Base-by-base conservation (phyloP, 2,329 filamentous ascomycete genomes). In the Venturia aucupariae region DNA sequence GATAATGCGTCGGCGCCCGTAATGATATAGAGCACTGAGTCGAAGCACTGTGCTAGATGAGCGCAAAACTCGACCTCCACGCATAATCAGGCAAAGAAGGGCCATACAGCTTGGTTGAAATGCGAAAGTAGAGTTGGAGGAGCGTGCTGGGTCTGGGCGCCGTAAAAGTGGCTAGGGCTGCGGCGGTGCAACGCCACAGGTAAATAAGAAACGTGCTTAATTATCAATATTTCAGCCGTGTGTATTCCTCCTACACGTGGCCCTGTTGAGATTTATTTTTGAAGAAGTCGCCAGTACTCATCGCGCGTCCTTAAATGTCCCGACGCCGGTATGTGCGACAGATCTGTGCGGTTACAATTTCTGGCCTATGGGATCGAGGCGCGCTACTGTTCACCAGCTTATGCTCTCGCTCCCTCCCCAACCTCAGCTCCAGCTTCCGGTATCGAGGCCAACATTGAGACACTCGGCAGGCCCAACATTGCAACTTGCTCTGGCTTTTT, bases 401-500 rank as follows among this genome's bases (percentile, higher is more conserved):
- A 60, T 42, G 41, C 41, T 42, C 35, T 44, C 2, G 35, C 59
- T n/a, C 44, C 35, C 7, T 42, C 15, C 41, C 32, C 41, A 27
- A 42, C 17, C 38, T 41, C 35, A 60, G 59, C 32, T 38, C 51
- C 51, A 57, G 30, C 51, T 35, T 32, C 51, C 22, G 51, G 51
- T 57, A 57, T 57, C 15, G 51, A 57, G 3, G 51, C 51, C 30
- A 57, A 35, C 27, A 35, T 32, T 32, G 51, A 44, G 35, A 60
- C 62, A 41, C 51, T 57, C n/a, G 55, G 57, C 60, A 65, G 32
- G 22, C 44, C 35, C 59, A 62, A 22, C 13, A 39, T 48, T 24
- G 30, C 46, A 19, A 57, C 42, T 51, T 65, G 86, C 86, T 86
- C 89, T 30, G 86, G 83, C 80, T 95, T 94, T 83, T 95, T 95